Evolutionary conservation across 1,284 basidiomycete species (phyloP).

Genomic region (Heterobasidion annosum): DNA sequence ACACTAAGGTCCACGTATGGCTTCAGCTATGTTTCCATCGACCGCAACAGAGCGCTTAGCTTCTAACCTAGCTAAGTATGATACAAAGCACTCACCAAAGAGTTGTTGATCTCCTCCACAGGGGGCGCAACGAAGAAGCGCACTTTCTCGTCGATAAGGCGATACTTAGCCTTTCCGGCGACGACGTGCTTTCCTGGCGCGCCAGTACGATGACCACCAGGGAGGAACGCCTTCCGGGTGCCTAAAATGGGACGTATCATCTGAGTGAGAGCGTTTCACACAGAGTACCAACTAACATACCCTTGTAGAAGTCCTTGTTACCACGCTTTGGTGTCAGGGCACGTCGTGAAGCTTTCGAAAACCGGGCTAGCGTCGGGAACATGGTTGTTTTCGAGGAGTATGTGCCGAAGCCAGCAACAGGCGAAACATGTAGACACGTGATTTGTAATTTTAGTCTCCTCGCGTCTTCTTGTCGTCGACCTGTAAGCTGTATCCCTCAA

Average conservation of each 20-base stretch:
- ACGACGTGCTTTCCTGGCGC: conserved; percentile 79
- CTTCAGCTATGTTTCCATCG: conserved; percentile 17
- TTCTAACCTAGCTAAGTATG: not conserved
- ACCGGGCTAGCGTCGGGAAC: conserved; percentile 56
- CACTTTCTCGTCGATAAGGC: conserved; percentile 74
- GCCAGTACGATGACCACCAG: conserved; percentile 80
- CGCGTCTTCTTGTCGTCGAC: not conserved
- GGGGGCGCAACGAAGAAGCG: conserved; percentile 78
- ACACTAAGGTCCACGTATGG: conserved; percentile 23
- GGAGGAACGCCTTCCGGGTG: conserved; percentile 72
- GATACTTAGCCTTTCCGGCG: conserved; percentile 68
- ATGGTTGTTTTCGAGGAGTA: conserved; percentile 24
- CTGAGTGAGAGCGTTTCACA: not conserved
- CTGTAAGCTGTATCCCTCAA: no score
- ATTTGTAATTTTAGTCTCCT: not conserved
- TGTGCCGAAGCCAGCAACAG: not conserved
- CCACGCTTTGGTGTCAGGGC: conserved; percentile 77
- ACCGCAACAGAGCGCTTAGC: not conserved
- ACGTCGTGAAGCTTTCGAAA: conserved; percentile 74
- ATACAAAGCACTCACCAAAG: conserved; percentile 39
- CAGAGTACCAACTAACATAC: conserved; percentile 26
- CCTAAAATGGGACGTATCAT: conserved; percentile 31
- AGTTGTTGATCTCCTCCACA: conserved; percentile 51
- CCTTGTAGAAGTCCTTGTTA: conserved; percentile 94
- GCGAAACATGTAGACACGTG: not conserved